A percentile compares a stretch with the other conserved stretches of the same genome.
Conservation (phyloP, 139 green algal genomes). For the Coelastrella sp. region DNA sequence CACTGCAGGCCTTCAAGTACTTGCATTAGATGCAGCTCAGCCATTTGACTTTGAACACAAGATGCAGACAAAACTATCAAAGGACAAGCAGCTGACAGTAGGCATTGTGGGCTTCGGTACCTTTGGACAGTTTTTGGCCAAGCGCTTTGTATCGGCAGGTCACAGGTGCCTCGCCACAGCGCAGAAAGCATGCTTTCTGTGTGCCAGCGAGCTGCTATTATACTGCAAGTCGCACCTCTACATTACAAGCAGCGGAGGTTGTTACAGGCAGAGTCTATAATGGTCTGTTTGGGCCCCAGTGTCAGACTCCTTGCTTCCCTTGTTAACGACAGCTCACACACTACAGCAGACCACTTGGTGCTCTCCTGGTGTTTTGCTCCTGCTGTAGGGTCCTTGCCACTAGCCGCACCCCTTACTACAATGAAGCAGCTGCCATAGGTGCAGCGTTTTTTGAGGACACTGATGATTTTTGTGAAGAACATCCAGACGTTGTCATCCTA, state of each 20-base stretch:
- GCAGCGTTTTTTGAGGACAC: constrained; percentile 89
- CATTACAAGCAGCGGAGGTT: too few relatives aligned
- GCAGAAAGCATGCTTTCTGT: too few relatives aligned
- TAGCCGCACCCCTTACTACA: constrained; percentile 83
- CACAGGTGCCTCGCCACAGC: too few relatives aligned
- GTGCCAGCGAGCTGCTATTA: not conserved
- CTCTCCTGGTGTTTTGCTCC: not conserved
- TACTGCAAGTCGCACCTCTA: too few relatives aligned
- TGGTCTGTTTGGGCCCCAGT: too few relatives aligned
- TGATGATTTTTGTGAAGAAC: constrained; percentile 97
- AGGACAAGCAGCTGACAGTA: constrained; percentile 79
- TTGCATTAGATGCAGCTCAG: constrained; percentile 85
- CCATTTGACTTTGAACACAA: constrained; percentile 89
- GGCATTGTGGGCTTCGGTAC: constrained; percentile 98
- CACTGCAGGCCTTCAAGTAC: constrained; percentile 47
- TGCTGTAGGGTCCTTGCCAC: constrained; percentile 83
- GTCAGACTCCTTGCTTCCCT: too few relatives aligned
- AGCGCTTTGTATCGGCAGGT: constrained; percentile 82
- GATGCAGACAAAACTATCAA: constrained; percentile 51
- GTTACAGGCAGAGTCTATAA: too few relatives aligned
- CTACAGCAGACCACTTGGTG: not conserved
- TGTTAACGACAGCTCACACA: too few relatives aligned
- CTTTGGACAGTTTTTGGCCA: constrained; percentile 98
- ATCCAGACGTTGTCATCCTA: constrained; percentile 97
- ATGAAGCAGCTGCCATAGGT: constrained; percentile 80